These are phyloP conservation scores for Vicia sativa DNA, from an alignment of 306 rosid genomes.

Conservation along the genomic window DNA sequence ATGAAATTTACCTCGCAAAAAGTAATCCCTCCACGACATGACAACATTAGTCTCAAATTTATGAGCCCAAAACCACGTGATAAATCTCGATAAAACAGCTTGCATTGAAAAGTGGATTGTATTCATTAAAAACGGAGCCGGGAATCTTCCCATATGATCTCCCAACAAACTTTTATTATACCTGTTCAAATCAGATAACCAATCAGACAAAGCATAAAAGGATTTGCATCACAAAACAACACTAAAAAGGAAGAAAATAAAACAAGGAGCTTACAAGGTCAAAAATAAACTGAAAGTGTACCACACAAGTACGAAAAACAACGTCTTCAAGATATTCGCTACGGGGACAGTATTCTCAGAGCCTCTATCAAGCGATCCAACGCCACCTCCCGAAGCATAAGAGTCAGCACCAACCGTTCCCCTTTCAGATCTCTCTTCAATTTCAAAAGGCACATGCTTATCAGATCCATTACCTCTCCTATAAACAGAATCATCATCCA, in stretches of 20 bases:
- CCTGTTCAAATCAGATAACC: conserved; percentile 56
- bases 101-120: conserved; percentile 89
- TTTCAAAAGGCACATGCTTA: conserved; percentile 65
- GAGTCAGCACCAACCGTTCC: conserved; percentile 41
- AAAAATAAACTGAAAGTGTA: conserved; percentile 89
- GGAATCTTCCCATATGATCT: conserved; percentile 89
- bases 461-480: conserved; percentile 52
- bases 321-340: conserved; percentile 73
- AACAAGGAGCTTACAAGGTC: conserved; percentile 80
- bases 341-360: conserved; percentile 47
- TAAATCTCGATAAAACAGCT: conserved; percentile 76
- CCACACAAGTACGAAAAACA: conserved; percentile 83
- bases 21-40: conserved; percentile 97
- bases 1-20: conserved; percentile 65
- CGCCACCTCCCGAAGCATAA: conserved; percentile 42
- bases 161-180: conserved; percentile 93
- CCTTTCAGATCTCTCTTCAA: conserved; percentile 59
- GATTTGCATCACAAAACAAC: conserved; percentile 21
- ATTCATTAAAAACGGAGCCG: conserved; percentile 95
- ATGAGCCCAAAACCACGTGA: conserved; percentile 88
- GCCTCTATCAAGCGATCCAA: conserved; percentile 39
- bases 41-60: conserved; percentile 63
- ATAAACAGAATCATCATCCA: conserved; percentile 54
- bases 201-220: conserved; percentile 17
- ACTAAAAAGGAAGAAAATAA: not conserved